These are phyloP conservation scores for Agaricus subrufescens DNA, from an alignment of 768 basidiomycete species.

Conservation along the genomic window DNA sequence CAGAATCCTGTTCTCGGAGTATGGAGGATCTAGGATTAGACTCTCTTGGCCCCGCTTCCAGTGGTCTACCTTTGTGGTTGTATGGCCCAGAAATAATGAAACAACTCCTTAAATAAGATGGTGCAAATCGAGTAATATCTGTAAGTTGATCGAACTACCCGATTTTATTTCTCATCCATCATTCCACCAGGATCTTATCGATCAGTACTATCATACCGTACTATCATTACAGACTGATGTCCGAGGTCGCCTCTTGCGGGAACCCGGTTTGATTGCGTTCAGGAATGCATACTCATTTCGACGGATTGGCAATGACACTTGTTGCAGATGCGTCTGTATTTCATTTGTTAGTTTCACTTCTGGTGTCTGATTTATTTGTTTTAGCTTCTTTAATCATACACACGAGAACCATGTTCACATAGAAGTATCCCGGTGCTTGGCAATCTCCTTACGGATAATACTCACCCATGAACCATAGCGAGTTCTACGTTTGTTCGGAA, in stretches of 20 bases:
- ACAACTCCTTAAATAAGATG: conserved; percentile 43
- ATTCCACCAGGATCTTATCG: conserved; percentile 27
- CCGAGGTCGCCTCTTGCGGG: conserved; percentile 7
- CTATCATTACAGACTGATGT: conserved; percentile 20
- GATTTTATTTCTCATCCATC: conserved; percentile 1
- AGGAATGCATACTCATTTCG: conserved; percentile 53
- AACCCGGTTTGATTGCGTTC: conserved; percentile 36
- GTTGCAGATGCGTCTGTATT: conserved; percentile 72
- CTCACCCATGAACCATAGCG: conserved; percentile 40
- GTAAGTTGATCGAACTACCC: background rate
- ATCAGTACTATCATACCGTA: conserved; percentile 31
- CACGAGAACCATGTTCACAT: conserved; percentile 69
- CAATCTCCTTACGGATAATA: conserved; percentile 1
- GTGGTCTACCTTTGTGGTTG: background rate
- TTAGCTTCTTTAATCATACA: conserved; percentile 64
- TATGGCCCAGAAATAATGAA: conserved; percentile 17
- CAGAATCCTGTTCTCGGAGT: conserved; percentile 26
- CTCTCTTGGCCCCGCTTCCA: background rate
- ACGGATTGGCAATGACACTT: conserved; percentile 79
- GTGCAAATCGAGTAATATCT: conserved; percentile 15
- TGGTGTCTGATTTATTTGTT: background rate
- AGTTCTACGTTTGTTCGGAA: conserved; percentile 65
- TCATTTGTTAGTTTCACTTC: background rate
- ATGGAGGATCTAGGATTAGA: conserved; percentile 11
- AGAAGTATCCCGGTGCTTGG: conserved; percentile 44